Base-by-base conservation (phyloP, 2,329 filamentous ascomycete genomes). In the Colletotrichum shisoi region DNA sequence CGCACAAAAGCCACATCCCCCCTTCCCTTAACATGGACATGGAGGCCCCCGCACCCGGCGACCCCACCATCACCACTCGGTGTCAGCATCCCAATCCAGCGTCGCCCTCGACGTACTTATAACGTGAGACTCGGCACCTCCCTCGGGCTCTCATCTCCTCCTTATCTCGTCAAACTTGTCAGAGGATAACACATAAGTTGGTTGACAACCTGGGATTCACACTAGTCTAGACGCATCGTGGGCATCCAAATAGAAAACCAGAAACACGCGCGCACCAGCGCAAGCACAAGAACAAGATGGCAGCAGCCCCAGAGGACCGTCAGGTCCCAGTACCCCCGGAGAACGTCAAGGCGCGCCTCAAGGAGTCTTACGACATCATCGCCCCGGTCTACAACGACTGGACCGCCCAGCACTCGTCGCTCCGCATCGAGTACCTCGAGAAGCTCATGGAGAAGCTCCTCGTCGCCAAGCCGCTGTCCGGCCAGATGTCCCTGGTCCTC, bases 341-440 rank as follows among this genome's bases (percentile, higher is more conserved):
- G 31, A 44, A 80, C 67, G 62, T 81, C 68, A 81, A 81, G 69
- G 67, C 72, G n/a, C 78, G 80, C 53, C 53, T 80, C 63, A 76
- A 76, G 61, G 72, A 72, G 4, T 79, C 79, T 2, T 81, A 81
- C 71, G 77, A 81, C 65, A 72, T 73, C 40, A 80, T 82, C 62
- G 78, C 78, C 3, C 65, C 73, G 1, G 63, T 65, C 8, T 81
- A 82, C 74, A 81, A 80, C 68, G 70, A 71, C 51, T 82, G 80
- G 80, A 78, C 80, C 0, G 61, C 68, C 5, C 69, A 71, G 3
- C 74, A 79, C 61, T 71, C 72, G 19, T 64, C 71, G 13, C 61
- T 73, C n/a, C 78, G 78, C 44, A 61, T 77, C 15, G 42, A 68
- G 7, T 80, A 81, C 63, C 73, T 80, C 15, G 72, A 74, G 34